Base-by-base conservation (phyloP, 495 filamentous ascomycete genomes). In the Astrothelium macrocarpum region DNA sequence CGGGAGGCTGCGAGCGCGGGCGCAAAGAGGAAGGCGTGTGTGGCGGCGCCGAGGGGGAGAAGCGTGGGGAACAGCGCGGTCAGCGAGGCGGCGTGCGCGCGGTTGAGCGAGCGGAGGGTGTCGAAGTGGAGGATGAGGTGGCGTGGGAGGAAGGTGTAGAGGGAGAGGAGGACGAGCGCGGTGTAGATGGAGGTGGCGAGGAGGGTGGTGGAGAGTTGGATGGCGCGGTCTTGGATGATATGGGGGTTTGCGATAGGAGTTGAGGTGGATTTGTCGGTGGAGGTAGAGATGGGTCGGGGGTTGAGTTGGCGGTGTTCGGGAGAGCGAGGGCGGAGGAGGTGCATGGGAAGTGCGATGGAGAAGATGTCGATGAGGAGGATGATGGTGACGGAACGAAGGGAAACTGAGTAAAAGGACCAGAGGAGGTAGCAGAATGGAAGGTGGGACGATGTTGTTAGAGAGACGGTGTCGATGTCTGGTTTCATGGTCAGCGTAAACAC, bases 11-110 rank as follows among this genome's bases (percentile, higher is more conserved):
- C 70, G 36, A 73, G 64, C 14, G 85, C 72, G 16, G 84, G 89
- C 32, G 84, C 85, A 71, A 95, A 92, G 62, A 96, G 81, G 72
- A 95, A 90, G 56, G 79, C 79, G 53, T 81, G 79, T 28, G 85
- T 85, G 1, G 89, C 87, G 64, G 81, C 78, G 10, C 91, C 91
- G 28, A 82, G 77, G 1, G 83, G 84, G n/a, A 88, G 69, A 42
- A 90, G 73, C 0, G 78, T 75, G 60, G 81, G 58, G 53, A 85
- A 77, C 1, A 87, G 71, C 18, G 66, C 62, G 3, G 77, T 74
- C 5, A 83, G 69, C 1, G 80, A 81, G 16, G 83, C 82, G 18
- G 79, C 79, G 69, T 90, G 82, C 12, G 84, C 86, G 32, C 80
- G 74, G 32, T 77, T 78, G 65, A 96, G 76, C 53, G 85, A 83